Evolutionary conservation across 805 yeast species (phyloP), one percentile per base, ranked within the genome.

Genomic region (Candida methanosorbosa): DNA sequence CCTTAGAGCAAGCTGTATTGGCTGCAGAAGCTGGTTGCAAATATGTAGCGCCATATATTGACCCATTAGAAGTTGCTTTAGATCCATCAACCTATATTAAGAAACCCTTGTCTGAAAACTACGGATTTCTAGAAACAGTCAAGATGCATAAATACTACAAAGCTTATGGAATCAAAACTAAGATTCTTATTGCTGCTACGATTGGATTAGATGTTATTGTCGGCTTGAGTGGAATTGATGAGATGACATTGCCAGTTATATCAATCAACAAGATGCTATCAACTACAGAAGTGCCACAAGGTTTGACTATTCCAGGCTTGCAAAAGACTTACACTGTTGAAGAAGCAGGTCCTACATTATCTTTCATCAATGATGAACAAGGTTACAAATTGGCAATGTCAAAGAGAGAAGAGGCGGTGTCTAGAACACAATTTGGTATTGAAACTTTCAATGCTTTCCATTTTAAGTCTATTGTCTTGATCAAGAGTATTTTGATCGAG

Each of bases 1-100:
- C 59, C 11, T 38, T 59, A 20, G 59, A 49, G 24, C 65, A 59
- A 38, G 65, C 60, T 9, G 48, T 59, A 18, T 36, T 56, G 15
- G 62, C 64, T 9, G 62, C 62, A 9, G 63, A 59, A 35, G 61
- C 59, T 9, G 54, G 54, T 13, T 58, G 63, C 38, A 42, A 36
- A 13, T 52, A 52, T n/a, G 54, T 59, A 27, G 52, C 62, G 4
- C 57, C 64, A 4, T 59, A 59, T 35, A 60, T 59, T 22, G 63
- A 59, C 39, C 44, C 45, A 7, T 38, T 55, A 23, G 40, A 42
- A 22, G 49, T 42, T 20, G 50, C 50, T 29, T 27, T 52, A 7
- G 59, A 56, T 29, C 52, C 56, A 16, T 38, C 51, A 8, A 15
- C 36, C 8, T 53, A 49, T 20, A 43, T 41, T 23, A 45, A 42